Evolutionary conservation across 1,284 basidiomycete species (phyloP).

Genomic region (Boletus smithii): DNA sequence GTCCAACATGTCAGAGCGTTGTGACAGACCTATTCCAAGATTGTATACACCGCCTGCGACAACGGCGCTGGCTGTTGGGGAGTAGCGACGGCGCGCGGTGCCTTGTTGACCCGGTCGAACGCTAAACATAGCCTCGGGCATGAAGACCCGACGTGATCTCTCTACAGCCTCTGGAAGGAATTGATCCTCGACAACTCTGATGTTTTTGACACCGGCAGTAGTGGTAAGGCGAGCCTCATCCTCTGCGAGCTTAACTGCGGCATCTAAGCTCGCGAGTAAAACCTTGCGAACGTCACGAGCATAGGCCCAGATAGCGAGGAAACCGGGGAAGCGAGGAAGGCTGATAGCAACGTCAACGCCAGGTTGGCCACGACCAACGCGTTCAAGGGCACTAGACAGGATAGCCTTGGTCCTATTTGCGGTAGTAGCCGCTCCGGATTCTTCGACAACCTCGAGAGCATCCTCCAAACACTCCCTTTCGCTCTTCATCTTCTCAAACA

Average conservation of each 20-base stretch:
- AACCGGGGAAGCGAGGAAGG: slow-evolving; percentile 85
- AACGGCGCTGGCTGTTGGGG: slow-evolving; percentile 46
- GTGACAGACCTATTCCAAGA: slow-evolving; percentile 71
- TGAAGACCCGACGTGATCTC: slow-evolving; percentile 79
- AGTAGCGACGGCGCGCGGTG: slow-evolving; percentile 43
- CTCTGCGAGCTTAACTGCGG: slow-evolving; percentile 79
- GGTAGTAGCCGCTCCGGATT: slow-evolving; percentile 61
- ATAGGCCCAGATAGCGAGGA: slow-evolving; percentile 88
- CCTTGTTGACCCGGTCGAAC: slow-evolving; percentile 48
- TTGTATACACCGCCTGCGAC: slow-evolving; percentile 73
- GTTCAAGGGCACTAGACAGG: slow-evolving; percentile 72
- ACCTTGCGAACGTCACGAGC: slow-evolving; percentile 79
- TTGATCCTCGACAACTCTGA: slow-evolving; percentile 70
- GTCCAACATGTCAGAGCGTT: slow-evolving; percentile 68
- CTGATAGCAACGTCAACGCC: slow-evolving; percentile 51
- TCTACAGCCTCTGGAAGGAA: slow-evolving; percentile 84
- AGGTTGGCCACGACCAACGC: slow-evolving; percentile 73
- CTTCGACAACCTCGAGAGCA: slow-evolving; percentile 78
- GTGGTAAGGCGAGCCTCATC: slow-evolving; percentile 79
- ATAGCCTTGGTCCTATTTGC: slow-evolving; percentile 55
- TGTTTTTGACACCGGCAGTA: slow-evolving; percentile 63
- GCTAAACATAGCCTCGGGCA: slow-evolving; percentile 95
- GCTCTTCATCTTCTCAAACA: slow-evolving; percentile 83
- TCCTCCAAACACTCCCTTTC: slow-evolving; percentile 77
- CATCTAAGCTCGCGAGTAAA: slow-evolving; percentile 81